Percentiles rank a stretch among this genome's conserved stretches.
phyloP scores from a whole-genome alignment of 2,329 filamentous ascomycete genomes.

The Neoarthrinium moseri region DNA sequence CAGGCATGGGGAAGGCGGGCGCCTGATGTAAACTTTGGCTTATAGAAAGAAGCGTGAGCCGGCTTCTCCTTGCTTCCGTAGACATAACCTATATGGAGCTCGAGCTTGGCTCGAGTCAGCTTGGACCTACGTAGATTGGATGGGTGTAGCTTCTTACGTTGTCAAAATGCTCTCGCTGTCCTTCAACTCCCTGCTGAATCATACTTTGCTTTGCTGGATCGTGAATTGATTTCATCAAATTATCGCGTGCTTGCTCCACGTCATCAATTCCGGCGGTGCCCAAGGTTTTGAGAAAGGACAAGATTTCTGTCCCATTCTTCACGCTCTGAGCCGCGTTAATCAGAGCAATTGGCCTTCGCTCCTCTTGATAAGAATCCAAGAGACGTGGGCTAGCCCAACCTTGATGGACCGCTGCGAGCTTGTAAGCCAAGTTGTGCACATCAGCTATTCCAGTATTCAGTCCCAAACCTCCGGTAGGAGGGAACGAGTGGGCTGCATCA shows the following conservation, averaged over 20 bases:
- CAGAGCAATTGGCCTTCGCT: slow-evolving; percentile 36
- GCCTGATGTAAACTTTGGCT: slow-evolving; percentile 33
- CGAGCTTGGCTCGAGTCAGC: slow-evolving; percentile 21
- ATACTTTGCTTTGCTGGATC: slow-evolving; percentile 26
- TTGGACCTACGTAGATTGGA: not conserved
- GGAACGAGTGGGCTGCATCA: slow-evolving; percentile 32
- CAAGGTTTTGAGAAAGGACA: slow-evolving; percentile 35
- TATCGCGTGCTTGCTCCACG: slow-evolving; percentile 25
- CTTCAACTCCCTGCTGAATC: slow-evolving; percentile 32
- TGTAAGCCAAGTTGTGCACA: slow-evolving; percentile 32
- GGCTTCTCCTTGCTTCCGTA: slow-evolving; percentile 34
- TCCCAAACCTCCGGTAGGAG: slow-evolving; percentile 30
- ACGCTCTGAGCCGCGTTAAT: slow-evolving; percentile 40
- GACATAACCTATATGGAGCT: slow-evolving; percentile 42
- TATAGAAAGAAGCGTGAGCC: slow-evolving; percentile 33
- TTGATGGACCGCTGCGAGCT: slow-evolving; percentile 34
- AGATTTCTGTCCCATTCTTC: slow-evolving; percentile 42
- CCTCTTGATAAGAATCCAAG: slow-evolving; percentile 34
- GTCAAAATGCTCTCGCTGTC: slow-evolving; percentile 40
- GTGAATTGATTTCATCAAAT: slow-evolving; percentile 26
- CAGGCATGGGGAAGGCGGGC: slow-evolving; percentile 40
- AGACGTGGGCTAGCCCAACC: slow-evolving; percentile 24
- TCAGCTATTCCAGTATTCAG: slow-evolving; percentile 31
- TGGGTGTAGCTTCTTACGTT: slow-evolving; percentile 20
- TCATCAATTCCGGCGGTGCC: slow-evolving; percentile 30